phyloP scores from a whole-genome alignment of 352 stramenopile species.

The Phytophthora sp. region DNA sequence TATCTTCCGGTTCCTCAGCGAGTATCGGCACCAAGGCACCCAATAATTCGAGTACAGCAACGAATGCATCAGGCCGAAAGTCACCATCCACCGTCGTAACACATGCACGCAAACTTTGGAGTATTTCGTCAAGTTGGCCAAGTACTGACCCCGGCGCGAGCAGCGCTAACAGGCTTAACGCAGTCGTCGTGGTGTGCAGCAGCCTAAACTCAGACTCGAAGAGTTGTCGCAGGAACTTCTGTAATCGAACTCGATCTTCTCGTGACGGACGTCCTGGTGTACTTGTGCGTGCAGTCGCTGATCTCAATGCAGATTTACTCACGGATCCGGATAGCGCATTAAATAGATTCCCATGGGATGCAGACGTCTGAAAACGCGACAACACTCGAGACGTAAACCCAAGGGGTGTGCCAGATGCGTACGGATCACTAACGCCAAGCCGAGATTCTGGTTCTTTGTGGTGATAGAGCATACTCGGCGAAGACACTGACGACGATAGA shows the following conservation, averaged over 20 bases:
- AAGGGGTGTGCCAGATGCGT: conserved; percentile 26
- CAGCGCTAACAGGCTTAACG: conserved; percentile 62
- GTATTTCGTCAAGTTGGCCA: conserved; percentile 41
- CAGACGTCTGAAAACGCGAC: conserved; percentile 66
- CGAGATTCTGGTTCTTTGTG: conserved; percentile 17
- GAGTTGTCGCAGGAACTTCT: conserved; percentile 52
- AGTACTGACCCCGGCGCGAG: conserved; percentile 52
- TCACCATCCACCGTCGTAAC: conserved; percentile 71
- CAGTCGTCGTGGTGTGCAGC: conserved; percentile 60
- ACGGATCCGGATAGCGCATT: conserved; percentile 54
- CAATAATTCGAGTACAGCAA: conserved; percentile 71
- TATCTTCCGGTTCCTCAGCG: conserved; percentile 9
- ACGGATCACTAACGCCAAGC: conserved; percentile 10
- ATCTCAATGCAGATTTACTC: conserved; percentile 26
- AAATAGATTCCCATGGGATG: conserved; percentile 64
- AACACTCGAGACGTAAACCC: conserved; percentile 79
- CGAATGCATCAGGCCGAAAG: conserved; percentile 70
- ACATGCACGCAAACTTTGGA: conserved; percentile 45
- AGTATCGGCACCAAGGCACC: conserved; percentile 49
- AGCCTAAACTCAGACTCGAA: conserved; percentile 70
- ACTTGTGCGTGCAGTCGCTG: conserved; percentile 8
- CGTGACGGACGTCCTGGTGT: conserved; percentile 21
- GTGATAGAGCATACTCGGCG: conserved; percentile 34
- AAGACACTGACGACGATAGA: conserved; percentile 31
- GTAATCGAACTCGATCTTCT: conserved; percentile 42